Percentiles rank a stretch among this genome's conserved stretches.
Conservation (phyloP, 495 filamentous ascomycete species). For the Penicillium argentinense region DNA sequence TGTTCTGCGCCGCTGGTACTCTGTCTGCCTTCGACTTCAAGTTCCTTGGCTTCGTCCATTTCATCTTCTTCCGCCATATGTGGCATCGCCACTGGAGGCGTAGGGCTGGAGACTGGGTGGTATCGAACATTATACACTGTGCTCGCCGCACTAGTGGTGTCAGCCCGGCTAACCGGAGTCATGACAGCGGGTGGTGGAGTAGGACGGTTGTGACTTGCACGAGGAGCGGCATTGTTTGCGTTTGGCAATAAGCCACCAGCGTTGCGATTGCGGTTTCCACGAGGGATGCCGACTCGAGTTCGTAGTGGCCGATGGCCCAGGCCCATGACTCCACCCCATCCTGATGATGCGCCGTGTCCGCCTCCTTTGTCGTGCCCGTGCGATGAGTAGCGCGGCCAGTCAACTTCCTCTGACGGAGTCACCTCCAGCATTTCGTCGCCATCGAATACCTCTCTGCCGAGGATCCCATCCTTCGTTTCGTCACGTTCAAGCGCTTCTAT, state of each 20-base stretch:
- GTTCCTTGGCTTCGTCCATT: constrained; percentile 32
- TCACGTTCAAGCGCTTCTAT: constrained; percentile 95
- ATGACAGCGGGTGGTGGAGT: constrained; percentile 62
- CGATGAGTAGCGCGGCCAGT: constrained; percentile 46
- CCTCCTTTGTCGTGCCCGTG: constrained; percentile 39
- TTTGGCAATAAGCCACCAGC: constrained; percentile 14
- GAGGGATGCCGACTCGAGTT: constrained; percentile 31
- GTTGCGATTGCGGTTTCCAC: constrained; percentile 26
- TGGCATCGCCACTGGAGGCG: constrained; percentile 48
- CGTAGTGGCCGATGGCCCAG: constrained; percentile 40
- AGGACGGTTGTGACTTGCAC: constrained; percentile 45
- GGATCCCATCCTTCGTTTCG: constrained; percentile 92
- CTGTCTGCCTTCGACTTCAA: constrained; percentile 17
- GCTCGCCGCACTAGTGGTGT: constrained; percentile 73
- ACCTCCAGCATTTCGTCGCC: constrained; percentile 93
- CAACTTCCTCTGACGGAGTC: constrained; percentile 59
- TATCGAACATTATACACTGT: constrained; percentile 85
- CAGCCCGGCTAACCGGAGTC: constrained; percentile 74
- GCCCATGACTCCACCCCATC: constrained; percentile 46
- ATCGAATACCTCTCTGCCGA: constrained; percentile 93
- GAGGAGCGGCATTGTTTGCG: constrained; percentile 14
- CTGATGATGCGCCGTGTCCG: constrained; percentile 40
- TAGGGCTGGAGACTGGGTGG: constrained; percentile 71
- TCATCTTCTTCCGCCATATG: constrained; percentile 41
- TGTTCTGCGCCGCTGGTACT: constrained; percentile 10